Percentiles rank a stretch among this genome's conserved stretches.
Evolutionary conservation across 2,329 filamentous ascomycete genomes (phyloP).

Genomic region (Colletotrichum karsti): DNA sequence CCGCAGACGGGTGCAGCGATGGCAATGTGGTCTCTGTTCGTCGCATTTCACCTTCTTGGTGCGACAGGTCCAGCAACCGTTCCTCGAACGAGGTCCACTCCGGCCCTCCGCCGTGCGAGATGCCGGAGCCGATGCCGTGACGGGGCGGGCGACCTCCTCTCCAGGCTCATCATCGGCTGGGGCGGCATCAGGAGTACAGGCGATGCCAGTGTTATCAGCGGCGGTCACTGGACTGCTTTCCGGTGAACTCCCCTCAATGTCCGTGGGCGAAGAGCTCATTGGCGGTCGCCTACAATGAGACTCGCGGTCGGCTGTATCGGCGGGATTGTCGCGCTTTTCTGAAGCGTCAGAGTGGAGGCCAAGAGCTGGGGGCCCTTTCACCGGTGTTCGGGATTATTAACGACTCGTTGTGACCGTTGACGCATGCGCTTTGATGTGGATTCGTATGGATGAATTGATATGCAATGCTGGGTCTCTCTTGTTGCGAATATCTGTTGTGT

Average conservation of each 20-base stretch:
- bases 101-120: slow-evolving; percentile 18
- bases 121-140: neutral
- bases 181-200: neutral
- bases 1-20: slow-evolving; percentile 35
- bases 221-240: neutral
- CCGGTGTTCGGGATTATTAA: neutral
- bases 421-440: slow-evolving; percentile 1
- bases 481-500: neutral
- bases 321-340: neutral
- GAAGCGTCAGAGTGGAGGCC: slow-evolving; percentile 6
- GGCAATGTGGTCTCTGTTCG: slow-evolving; percentile 36
- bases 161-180: neutral
- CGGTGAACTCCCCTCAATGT: slow-evolving; percentile 5
- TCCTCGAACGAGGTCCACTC: slow-evolving; percentile 27
- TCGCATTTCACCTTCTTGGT: slow-evolving; percentile 43
- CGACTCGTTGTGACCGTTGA: neutral
- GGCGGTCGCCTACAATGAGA: neutral
- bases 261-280: slow-evolving; percentile 12
- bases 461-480: neutral
- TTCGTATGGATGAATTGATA: neutral
- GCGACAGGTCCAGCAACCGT: slow-evolving; percentile 37
- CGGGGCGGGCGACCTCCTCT: neutral
- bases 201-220: neutral
- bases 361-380: neutral
- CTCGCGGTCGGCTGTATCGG: slow-evolving; percentile 2